These are phyloP conservation scores for Anastatica hierochuntica DNA, from an alignment of 345 rosid genomes.

Conservation along the genomic window DNA sequence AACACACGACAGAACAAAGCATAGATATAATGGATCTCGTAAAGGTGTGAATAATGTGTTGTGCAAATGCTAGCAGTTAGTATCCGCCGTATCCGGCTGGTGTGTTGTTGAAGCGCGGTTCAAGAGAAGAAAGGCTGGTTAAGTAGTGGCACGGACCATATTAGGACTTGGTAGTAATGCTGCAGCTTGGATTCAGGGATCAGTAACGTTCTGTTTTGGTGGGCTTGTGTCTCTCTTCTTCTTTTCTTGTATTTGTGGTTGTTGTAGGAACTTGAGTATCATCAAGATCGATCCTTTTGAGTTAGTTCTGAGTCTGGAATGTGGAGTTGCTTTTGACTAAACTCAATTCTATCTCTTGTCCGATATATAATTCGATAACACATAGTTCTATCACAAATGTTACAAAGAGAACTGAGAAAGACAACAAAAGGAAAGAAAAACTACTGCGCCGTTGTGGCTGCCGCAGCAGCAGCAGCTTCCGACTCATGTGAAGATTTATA, in stretches of 20 bases:
- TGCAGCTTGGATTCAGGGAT: background rate
- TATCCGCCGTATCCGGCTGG: background rate
- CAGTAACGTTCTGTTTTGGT: background rate
- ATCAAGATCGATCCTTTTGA: no score
- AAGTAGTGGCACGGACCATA: constrained; percentile 3
- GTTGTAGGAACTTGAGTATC: constrained; percentile 22
- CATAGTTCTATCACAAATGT: no score
- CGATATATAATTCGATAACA: no score
- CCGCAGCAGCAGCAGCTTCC: constrained; percentile 55
- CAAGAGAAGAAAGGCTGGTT: constrained; percentile 1
- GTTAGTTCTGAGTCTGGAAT: no score
- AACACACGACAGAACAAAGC: background rate
- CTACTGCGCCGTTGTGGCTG: constrained; percentile 29
- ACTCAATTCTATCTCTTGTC: no score
- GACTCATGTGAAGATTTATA: constrained; percentile 38
- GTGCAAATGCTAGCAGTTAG: constrained; percentile 19
- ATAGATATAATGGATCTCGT: constrained; percentile 7
- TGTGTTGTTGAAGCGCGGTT: constrained; percentile 1
- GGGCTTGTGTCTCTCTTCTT: constrained; percentile 6
- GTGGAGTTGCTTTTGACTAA: no score
- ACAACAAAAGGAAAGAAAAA: no score
- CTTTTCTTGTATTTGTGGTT: constrained; percentile 6
- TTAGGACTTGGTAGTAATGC: background rate
- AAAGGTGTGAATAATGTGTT: constrained; percentile 23
- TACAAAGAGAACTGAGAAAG: no score